phyloP scores from a whole-genome alignment of 129 eudicot genomes.

The Escallonia rubra region DNA sequence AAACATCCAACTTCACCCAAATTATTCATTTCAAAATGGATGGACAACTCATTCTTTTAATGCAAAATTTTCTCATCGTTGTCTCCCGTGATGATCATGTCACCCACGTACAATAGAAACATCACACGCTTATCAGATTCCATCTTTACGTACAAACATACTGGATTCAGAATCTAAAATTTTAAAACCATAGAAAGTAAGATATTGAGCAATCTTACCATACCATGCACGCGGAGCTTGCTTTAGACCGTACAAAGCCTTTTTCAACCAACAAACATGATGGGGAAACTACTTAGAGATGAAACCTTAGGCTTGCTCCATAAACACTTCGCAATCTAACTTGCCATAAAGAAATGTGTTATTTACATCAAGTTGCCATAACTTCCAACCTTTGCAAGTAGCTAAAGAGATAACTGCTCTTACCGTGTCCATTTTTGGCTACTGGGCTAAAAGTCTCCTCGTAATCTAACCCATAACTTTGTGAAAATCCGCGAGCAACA shows the following conservation, averaged over 20 bases:
- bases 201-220: no score
- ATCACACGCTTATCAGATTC: not conserved
- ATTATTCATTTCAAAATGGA: constrained; percentile 10
- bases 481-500: constrained; percentile 8
- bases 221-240: no score
- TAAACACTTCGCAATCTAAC: constrained; percentile 4
- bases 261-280: constrained; percentile 3
- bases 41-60: not conserved
- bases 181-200: no score
- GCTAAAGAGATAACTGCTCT: not conserved
- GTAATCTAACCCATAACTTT: constrained; percentile 2
- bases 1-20: constrained; percentile 2
- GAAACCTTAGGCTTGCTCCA: constrained; percentile 6
- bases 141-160: constrained; percentile 7
- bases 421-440: not conserved
- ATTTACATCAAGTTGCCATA: constrained; percentile 12
- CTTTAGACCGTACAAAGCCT: constrained; percentile 13
- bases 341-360: constrained; percentile 11
- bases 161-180: constrained; percentile 7
- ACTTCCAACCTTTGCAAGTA: constrained; percentile 6
- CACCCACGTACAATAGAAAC: no score
- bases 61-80: not conserved
- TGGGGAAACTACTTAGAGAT: not conserved
- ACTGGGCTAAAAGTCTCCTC: constrained; percentile 3
- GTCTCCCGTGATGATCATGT: no score